Evolutionary conservation across 2,329 filamentous ascomycete genomes (phyloP).

Genomic region (Colletotrichum limetticola): DNA sequence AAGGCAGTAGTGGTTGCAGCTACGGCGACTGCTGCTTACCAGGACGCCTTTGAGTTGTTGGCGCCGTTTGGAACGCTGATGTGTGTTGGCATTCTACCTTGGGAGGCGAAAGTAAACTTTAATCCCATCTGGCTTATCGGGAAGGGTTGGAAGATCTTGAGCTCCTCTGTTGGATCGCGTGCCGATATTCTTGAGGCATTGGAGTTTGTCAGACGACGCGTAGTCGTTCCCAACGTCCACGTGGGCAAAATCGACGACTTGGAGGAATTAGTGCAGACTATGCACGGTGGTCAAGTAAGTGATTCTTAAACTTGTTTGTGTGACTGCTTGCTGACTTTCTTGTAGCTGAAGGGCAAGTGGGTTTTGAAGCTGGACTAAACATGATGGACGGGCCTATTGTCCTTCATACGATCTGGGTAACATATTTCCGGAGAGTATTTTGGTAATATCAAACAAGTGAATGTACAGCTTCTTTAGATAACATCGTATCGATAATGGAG

Average conservation of each 20-base stretch:
- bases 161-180: slow-evolving; percentile 49
- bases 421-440: neutral
- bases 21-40: slow-evolving; percentile 45
- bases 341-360: slow-evolving; percentile 24
- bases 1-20: slow-evolving; percentile 46
- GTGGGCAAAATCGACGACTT: slow-evolving; percentile 40
- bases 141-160: slow-evolving; percentile 47
- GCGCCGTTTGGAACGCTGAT: slow-evolving; percentile 52
- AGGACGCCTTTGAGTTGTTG: slow-evolving; percentile 46
- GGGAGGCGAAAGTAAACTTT: slow-evolving; percentile 36
- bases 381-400: neutral
- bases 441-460: neutral
- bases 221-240: slow-evolving; percentile 38
- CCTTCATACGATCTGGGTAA: neutral
- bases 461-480: neutral
- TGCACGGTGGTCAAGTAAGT: slow-evolving; percentile 17
- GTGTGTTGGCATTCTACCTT: slow-evolving; percentile 49
- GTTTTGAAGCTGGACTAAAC: slow-evolving; percentile 14
- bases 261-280: slow-evolving; percentile 16
- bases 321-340: neutral
- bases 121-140: slow-evolving; percentile 50
- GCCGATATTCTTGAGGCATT: slow-evolving; percentile 52
- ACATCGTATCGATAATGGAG: neutral
- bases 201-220: slow-evolving; percentile 47
- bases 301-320: no score